phyloP scores from a whole-genome alignment of 106 monocot genomes.

The Iris macrosiphon region DNA sequence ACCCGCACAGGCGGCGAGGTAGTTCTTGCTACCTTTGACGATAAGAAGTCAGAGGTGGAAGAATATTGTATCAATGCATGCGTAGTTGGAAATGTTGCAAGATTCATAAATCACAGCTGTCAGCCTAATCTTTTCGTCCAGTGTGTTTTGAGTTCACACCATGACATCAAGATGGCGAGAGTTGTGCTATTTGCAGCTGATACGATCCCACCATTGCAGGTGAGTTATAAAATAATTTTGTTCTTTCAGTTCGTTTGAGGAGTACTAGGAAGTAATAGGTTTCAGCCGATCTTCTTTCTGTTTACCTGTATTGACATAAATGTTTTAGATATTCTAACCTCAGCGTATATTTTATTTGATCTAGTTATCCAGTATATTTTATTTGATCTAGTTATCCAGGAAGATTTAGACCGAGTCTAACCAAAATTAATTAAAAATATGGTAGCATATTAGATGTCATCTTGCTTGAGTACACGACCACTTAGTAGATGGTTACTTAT shows the following conservation, averaged over 20 bases:
- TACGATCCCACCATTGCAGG: slow-evolving; percentile 81
- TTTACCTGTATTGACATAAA: too few relatives aligned
- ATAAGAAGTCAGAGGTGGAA: slow-evolving; percentile 37
- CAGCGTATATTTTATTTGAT: too few relatives aligned
- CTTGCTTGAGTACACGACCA: too few relatives aligned
- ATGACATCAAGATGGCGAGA: slow-evolving; percentile 60
- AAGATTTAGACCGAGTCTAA: too few relatives aligned
- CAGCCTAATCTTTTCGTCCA: slow-evolving; percentile 88
- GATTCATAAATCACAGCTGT: slow-evolving; percentile 96
- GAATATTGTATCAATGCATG: slow-evolving; percentile 88
- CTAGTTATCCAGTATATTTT: too few relatives aligned
- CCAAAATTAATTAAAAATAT: background rate
- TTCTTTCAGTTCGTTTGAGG: background rate
- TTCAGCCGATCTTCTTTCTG: too few relatives aligned
- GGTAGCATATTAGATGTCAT: too few relatives aligned
- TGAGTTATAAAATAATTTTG: slow-evolving; percentile 5
- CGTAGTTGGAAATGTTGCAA: slow-evolving; percentile 49
- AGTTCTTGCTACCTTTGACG: slow-evolving; percentile 11
- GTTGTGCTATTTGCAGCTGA: slow-evolving; percentile 87
- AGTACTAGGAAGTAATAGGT: too few relatives aligned
- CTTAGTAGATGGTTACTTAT: too few relatives aligned
- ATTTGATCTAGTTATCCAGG: too few relatives aligned
- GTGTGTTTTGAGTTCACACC: slow-evolving; percentile 68
- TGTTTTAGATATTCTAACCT: too few relatives aligned
- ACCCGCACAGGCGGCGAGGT: slow-evolving; percentile 39